These are phyloP conservation scores for Schrenkiella parvula DNA, from an alignment of 345 rosid genomes.

Conservation along the genomic window DNA sequence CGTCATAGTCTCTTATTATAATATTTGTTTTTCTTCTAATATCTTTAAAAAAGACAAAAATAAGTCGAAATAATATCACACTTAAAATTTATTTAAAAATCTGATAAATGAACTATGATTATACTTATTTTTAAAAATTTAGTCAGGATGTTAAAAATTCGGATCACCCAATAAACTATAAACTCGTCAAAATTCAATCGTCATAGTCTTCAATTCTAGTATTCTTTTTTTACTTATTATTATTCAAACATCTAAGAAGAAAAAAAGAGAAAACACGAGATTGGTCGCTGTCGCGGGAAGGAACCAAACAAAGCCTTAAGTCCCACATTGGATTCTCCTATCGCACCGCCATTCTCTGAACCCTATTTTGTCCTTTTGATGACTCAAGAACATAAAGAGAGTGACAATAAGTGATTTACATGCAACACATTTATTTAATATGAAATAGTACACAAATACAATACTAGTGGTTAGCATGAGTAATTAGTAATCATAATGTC, in stretches of 20 bases:
- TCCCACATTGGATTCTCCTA: constrained; percentile 57
- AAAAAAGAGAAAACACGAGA: constrained; percentile 9
- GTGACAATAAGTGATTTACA: constrained; percentile 5
- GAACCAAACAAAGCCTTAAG: constrained; percentile 26
- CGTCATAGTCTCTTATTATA: no score
- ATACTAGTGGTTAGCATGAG: constrained; percentile 13
- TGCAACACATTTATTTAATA: constrained; percentile 10
- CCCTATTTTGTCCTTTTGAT: constrained; percentile 27
- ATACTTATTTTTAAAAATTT: no score
- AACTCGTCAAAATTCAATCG: constrained; percentile 2
- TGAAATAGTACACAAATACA: neutral
- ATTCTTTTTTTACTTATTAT: no score
- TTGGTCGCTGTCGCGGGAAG: constrained; percentile 21
- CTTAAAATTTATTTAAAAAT: no score
- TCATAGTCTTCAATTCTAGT: neutral
- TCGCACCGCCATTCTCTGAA: constrained; percentile 26
- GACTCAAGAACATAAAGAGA: constrained; percentile 27
- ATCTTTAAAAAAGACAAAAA: no score
- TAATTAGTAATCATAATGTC: constrained; percentile 25
- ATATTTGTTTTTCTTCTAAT: no score
- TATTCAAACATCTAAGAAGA: neutral
- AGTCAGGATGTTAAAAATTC: no score
- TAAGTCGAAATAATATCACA: no score
- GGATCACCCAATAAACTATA: no score
- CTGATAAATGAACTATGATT: no score